Evolutionary conservation across 1,284 basidiomycete species (phyloP).

Genomic region (Fomitopsis betulina): DNA sequence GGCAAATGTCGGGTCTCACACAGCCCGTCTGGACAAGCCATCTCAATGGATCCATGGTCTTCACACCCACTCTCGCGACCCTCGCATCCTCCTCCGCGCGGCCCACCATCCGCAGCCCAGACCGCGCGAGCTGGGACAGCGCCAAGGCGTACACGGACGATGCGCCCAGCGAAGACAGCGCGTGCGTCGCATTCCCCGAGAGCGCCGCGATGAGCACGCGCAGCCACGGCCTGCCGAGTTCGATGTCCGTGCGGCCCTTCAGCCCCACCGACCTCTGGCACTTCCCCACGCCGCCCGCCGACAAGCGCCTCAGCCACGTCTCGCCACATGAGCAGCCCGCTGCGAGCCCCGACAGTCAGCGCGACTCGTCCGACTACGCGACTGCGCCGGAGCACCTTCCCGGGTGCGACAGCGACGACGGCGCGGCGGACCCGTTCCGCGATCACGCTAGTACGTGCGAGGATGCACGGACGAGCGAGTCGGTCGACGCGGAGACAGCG

Average conservation of each 20-base stretch:
- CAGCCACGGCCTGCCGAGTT: slow-evolving; percentile 30
- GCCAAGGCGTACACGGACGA: slow-evolving; percentile 8
- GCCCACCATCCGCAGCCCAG: slow-evolving; percentile 15
- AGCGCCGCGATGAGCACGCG: slow-evolving; percentile 14
- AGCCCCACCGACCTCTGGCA: slow-evolving; percentile 59
- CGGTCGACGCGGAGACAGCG: slow-evolving; percentile 22
- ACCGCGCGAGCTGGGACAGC: slow-evolving; percentile 10
- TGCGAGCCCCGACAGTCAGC: slow-evolving; percentile 6
- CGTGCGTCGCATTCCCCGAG: slow-evolving; percentile 35
- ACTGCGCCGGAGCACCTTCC: slow-evolving; percentile 2
- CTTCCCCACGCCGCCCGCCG: slow-evolving; percentile 57
- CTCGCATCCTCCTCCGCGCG: slow-evolving; percentile 8
- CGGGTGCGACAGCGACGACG: too few species aligned
- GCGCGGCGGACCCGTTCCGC: slow-evolving; percentile 22
- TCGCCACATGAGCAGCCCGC: neutral
- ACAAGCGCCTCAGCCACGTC: slow-evolving; percentile 6
- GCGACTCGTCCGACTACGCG: slow-evolving; percentile 14
- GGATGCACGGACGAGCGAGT: slow-evolving; percentile 13
- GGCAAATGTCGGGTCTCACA: slow-evolving; percentile 3
- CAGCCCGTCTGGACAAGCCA: slow-evolving; percentile 17
- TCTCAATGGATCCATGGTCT: slow-evolving; percentile 13
- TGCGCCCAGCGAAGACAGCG: slow-evolving; percentile 27
- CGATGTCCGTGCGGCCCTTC: slow-evolving; percentile 61
- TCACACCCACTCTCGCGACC: slow-evolving; percentile 12
- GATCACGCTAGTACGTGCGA: slow-evolving; percentile 18